Base-by-base conservation (phyloP, 257 asterid genomes). In the Ilex aquifolium region DNA sequence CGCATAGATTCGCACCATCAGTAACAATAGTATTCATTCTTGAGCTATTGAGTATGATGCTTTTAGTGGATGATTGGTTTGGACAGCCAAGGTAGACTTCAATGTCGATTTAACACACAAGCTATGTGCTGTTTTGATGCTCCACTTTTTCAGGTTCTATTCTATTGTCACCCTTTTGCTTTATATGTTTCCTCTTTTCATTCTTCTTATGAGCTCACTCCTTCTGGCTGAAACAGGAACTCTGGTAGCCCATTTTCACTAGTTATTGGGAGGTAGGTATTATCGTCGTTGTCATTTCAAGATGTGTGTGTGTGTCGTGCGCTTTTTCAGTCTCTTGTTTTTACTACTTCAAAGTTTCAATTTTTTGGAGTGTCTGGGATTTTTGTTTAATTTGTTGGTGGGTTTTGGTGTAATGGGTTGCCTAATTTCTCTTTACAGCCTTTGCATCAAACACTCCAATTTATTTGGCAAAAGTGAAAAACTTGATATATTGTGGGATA, bases 31-130 rank as follows among this genome's bases (percentile, higher is more conserved):
- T 21, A 21, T 1, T 21, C 27, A 21, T 21, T 21, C 27, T 21
- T 21, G 27, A 21, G n/a, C n/a, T n/a, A n/a, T n/a, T n/a, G n/a
- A n/a, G n/a, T 62, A 36, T 71, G 62, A 31, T 39, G 49, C 46
- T 58, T 57, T 57, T 52, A 36, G 42, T 48, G 39, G 59, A 67
- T 36, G 3, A 46, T 30, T 69, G 56, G 63, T 58, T 69, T 42
- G 59, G n/a, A 55, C 76, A 92, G 97, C 98, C 76, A 92, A 92
- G 92, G 76, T 92, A 71, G 99, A 90, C 73, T 81, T 87, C 83
- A 93, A 85, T 80, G 96, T 93, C 61, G 97, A 93, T 87, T 93
- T 90, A 79, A 87, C 96, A 15, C 96, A 93, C 85, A 90, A 90
- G 69, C 71, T 93, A 61, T 90, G 90, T 74, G 88, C 95, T 72